Percentiles rank a stretch among this genome's conserved stretches.
phyloP scores from a whole-genome alignment of 495 filamentous ascomycete genomes.

The Penicillium taxi region DNA sequence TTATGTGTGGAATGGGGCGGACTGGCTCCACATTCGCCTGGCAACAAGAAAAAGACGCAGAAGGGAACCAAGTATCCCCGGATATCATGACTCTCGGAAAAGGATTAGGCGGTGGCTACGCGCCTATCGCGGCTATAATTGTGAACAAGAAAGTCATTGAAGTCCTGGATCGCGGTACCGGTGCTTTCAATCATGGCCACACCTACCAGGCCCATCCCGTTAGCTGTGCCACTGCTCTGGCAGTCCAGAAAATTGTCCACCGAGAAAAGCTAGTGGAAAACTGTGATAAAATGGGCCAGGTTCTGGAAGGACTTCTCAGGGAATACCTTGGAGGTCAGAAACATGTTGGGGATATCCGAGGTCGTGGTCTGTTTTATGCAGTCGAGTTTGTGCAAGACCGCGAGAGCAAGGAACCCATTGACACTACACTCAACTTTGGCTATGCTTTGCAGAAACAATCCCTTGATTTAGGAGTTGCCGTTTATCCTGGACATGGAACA shows the following conservation, averaged over 20 bases:
- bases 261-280: constrained; percentile 43
- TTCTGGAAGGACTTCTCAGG: constrained; percentile 33
- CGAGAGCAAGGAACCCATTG: constrained; percentile 48
- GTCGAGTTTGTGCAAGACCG: constrained; percentile 55
- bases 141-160: constrained; percentile 47
- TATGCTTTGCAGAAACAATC: constrained; percentile 48
- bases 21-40: constrained; percentile 61
- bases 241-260: constrained; percentile 45
- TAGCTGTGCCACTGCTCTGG: constrained; percentile 48
- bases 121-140: constrained; percentile 54
- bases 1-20: constrained; percentile 74
- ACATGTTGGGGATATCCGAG: constrained; percentile 50
- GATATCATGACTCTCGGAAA: constrained; percentile 69
- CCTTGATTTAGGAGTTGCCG: constrained; percentile 42
- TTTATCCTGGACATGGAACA: constrained; percentile 66
- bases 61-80: too few species aligned
- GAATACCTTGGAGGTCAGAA: constrained; percentile 27
- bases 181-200: constrained; percentile 49
- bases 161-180: constrained; percentile 46
- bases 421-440: constrained; percentile 23
- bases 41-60: constrained; percentile 55
- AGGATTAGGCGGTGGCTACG: constrained; percentile 58
- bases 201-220: constrained; percentile 55
- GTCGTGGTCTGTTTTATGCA: constrained; percentile 35
- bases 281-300: constrained; percentile 37